Evolutionary conservation across 2,329 filamentous ascomycete genomes (phyloP).

Genomic region (Clarireedia monteithiana): DNA sequence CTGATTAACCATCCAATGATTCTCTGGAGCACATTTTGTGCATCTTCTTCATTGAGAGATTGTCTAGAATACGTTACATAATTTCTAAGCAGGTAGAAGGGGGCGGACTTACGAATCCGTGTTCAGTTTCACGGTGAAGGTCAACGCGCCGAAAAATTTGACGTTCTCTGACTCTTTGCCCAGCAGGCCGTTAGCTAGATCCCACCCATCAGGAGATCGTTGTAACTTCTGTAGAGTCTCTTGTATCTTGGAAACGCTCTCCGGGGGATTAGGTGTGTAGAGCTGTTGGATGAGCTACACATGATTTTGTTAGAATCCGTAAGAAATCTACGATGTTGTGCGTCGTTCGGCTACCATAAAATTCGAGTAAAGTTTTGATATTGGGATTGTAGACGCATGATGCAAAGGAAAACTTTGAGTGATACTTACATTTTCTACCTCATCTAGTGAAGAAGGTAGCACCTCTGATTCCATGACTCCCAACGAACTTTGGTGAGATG

Average conservation of each 20-base stretch:
- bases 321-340: background rate
- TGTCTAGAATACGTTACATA: slow-evolving; percentile 28
- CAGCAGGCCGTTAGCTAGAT: slow-evolving; percentile 71
- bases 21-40: slow-evolving; percentile 49
- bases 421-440: slow-evolving; percentile 25
- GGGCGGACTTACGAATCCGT: slow-evolving; percentile 59
- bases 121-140: slow-evolving; percentile 90
- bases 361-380: too few relatives aligned
- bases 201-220: slow-evolving; percentile 74
- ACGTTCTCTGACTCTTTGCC: slow-evolving; percentile 63
- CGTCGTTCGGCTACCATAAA: too few relatives aligned
- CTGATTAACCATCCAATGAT: slow-evolving; percentile 56
- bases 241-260: slow-evolving; percentile 49
- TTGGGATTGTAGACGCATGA: too few relatives aligned
- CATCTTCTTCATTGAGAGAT: slow-evolving; percentile 48
- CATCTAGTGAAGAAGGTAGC: slow-evolving; percentile 25
- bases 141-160: slow-evolving; percentile 87
- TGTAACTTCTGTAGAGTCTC: slow-evolving; percentile 73
- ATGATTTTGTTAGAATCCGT: background rate
- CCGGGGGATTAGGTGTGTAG: slow-evolving; percentile 38
- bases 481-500: background rate
- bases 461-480: slow-evolving; percentile 11
- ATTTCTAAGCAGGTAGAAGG: background rate
- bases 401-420: background rate
- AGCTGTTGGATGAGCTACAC: slow-evolving; percentile 40